Conservation (phyloP, 768 basidiomycete genomes). For the Hypholoma fasciculare region DNA sequence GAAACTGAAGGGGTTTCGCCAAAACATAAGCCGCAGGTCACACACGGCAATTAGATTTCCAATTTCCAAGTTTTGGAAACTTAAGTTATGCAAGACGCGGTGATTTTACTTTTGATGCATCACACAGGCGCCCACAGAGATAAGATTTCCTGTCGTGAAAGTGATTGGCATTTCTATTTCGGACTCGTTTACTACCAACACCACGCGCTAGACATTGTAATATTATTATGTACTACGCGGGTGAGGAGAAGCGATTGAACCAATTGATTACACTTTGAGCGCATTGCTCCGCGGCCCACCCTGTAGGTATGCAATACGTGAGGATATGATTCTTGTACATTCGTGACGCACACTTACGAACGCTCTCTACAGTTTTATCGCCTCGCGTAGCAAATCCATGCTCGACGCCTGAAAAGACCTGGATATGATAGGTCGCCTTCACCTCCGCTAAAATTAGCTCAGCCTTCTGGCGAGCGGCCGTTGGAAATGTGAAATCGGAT, state of each 20-base stretch:
- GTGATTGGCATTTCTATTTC: no score
- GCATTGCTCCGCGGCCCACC: conserved; percentile 59
- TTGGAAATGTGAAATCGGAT: conserved; percentile 52
- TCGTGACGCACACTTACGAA: conserved; percentile 28
- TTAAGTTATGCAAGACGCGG: no score
- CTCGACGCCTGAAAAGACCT: conserved; percentile 49
- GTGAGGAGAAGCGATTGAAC: conserved; percentile 42
- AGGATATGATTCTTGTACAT: not conserved
- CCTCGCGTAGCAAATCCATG: conserved; percentile 54
- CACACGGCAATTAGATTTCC: no score
- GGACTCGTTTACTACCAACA: no score
- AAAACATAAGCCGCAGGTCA: no score
- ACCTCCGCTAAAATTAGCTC: conserved; percentile 54
- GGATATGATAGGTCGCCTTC: conserved; percentile 56
- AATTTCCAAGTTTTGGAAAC: no score
- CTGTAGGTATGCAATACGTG: conserved; percentile 13
- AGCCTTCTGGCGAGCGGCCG: conserved; percentile 47
- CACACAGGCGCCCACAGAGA: no score
- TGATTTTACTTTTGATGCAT: no score
- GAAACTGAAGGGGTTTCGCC: no score
- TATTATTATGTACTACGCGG: not conserved
- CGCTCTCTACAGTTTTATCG: conserved; percentile 37
- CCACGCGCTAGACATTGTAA: not conserved
- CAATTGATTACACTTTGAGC: conserved; percentile 47
- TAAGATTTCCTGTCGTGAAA: no score